These are phyloP conservation scores for Zygoascus flipseniorum DNA, from an alignment of 805 yeast species.

Conservation along the genomic window DNA sequence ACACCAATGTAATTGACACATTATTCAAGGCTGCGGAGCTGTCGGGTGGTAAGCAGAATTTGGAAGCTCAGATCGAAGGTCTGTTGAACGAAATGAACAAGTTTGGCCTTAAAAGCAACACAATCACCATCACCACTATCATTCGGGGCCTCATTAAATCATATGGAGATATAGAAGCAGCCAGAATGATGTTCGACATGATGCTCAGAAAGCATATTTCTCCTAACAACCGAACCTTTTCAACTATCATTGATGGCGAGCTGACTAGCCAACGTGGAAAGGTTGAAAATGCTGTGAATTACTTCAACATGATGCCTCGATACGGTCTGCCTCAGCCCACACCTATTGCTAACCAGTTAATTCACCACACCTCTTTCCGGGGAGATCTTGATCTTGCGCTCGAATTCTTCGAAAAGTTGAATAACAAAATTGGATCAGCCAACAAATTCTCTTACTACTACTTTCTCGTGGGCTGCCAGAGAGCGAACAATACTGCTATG, in stretches of 20 bases:
- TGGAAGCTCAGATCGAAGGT: conserved; percentile 22
- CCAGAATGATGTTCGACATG: conserved; percentile 39
- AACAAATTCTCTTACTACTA: conserved; percentile 24
- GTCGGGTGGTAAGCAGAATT: not conserved
- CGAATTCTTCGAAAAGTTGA: conserved; percentile 12
- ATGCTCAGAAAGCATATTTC: conserved; percentile 29
- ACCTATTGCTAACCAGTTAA: conserved; percentile 26
- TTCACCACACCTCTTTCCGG: conserved; percentile 19
- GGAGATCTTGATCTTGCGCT: conserved; percentile 16
- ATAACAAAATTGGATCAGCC: conserved; percentile 12
- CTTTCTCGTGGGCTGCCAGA: conserved; percentile 14
- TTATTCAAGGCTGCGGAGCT: conserved; percentile 37
- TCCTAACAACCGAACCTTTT: conserved; percentile 21
- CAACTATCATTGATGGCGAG: conserved; percentile 27
- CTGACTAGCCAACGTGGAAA: conserved; percentile 17
- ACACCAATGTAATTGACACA: conserved; percentile 49
- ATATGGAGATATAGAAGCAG: conserved; percentile 41
- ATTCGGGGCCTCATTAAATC: conserved; percentile 45
- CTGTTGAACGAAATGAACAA: conserved; percentile 36
- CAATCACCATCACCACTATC: conserved; percentile 42
- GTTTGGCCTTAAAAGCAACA: conserved; percentile 34
- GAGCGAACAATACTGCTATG: conserved; percentile 1
- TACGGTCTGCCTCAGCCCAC: conserved; percentile 21
- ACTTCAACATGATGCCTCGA: conserved; percentile 17
- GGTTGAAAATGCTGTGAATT: conserved; percentile 15